Base-by-base conservation (phyloP, 2,329 filamentous ascomycete genomes). In the Exophiala lecanii-corni region DNA sequence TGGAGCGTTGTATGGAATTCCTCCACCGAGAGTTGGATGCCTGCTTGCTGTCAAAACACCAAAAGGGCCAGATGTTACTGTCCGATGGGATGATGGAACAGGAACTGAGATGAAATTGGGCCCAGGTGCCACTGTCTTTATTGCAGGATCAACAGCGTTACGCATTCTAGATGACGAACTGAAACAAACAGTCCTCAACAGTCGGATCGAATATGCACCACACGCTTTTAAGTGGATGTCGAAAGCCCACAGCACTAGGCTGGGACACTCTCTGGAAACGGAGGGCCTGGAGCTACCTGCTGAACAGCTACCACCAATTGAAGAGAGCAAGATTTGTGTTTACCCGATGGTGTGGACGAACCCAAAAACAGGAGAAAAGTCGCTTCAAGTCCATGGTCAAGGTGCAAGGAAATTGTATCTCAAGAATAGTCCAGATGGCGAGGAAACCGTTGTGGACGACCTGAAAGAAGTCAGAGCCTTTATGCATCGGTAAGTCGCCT, bases 331-430 rank as follows among this genome's bases (percentile, higher is more conserved):
- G 17, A 50, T 63, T 10, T 62, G 60, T 46, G 48, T 58, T 19
- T 64, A 64, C 42, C 61, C 62, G 1, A 64, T 65, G 62, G 62
- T 63, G 9, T 64, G 62, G 61, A 60, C 59, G 19, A 65, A 65
- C 47, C 62, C 62, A 6, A 54, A 56, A 36, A 64, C 62, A 12
- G 55, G 55, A 2, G 55, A 57, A 47, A 57, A 55, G 47, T 56
- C 54, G 13, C 47, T 65, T 36, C 62, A 65, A 47, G 57, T 65
- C 9, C 62, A 64, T 49, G 62, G 62, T 10, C 60, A 65, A 43
- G 62, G 57, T 1, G 62, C 62, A 12, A 55, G 58, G 16, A 62
- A 60, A 51, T 49, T 65, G 28, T 63, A 59, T 44, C 58, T 64
- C 32, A 60, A 58, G 43, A 56, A 47, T 45, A 53, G 47, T 16